Evolutionary conservation across 2,329 filamentous ascomycete genomes (phyloP).

Genomic region (Colletotrichum tofieldiae): DNA sequence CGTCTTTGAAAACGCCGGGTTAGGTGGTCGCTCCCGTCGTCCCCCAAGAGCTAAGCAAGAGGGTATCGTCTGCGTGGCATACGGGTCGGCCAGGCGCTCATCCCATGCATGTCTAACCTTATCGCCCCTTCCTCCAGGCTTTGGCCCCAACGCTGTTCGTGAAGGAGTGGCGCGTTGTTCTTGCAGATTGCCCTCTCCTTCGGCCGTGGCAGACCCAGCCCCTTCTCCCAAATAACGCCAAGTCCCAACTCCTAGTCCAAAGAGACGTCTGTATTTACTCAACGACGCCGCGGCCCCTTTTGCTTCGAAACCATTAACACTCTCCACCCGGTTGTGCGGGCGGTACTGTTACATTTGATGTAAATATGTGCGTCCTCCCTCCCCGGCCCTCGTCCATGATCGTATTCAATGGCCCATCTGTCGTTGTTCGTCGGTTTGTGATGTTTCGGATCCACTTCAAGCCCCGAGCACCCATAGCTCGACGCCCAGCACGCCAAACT

Average conservation of each 20-base stretch:
- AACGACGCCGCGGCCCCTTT: not conserved
- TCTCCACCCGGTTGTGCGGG: not conserved
- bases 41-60: not conserved
- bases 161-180: not conserved
- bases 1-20: not conserved
- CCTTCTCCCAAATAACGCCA: not conserved
- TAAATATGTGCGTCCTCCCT: not conserved
- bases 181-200: not conserved
- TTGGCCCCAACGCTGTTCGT: not conserved
- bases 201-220: not conserved
- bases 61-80: not conserved
- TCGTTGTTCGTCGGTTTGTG: not conserved
- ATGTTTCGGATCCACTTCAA: conserved; percentile 40
- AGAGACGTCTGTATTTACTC: not conserved
- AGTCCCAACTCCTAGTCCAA: not conserved
- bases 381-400: not conserved
- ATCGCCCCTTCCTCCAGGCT: not conserved
- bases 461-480: conserved; percentile 93
- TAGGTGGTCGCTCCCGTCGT: not conserved
- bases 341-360: not conserved
- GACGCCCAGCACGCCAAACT: conserved; percentile 91
- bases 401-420: not conserved
- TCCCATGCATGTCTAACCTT: not conserved
- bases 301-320: not conserved
- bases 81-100: not conserved